Evolutionary conservation across 2,329 filamentous ascomycete species (phyloP), one percentile per base, ranked within the genome.

Genomic region (Purpureocillium lavendulum): DNA sequence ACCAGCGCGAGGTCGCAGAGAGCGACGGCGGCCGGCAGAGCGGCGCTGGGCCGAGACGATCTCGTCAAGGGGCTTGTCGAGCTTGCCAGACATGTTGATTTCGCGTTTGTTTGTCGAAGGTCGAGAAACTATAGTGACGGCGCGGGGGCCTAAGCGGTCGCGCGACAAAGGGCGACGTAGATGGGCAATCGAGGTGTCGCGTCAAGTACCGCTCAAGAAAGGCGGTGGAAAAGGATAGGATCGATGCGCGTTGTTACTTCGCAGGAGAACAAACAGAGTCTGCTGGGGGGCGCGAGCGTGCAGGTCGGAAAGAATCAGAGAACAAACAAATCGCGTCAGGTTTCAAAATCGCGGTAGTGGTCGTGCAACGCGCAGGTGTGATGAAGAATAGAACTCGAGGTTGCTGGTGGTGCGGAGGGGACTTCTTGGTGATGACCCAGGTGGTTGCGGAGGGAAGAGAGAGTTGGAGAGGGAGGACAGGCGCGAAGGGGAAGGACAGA

Each of bases 31-130:
- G 59, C 61, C 70, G 61, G 66, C 76, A 67, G 65, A 75, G 54
- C 69, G 68, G 54, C 73, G 77, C 63, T 77, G 80, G 59, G 80
- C 84, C 63, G 84, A 87, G 72, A 95, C 82, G 67, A 98, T 96
- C 70, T 96, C 88, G 65, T 97, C 92, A 53, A 98, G 86, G 71
- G 88, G 89, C 73, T 94, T 83, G 66, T 96, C 88, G 60, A 98
- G 84, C 72, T 96, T 96, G 71, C 80, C 83, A 73, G 87, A 87
- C 88, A 95, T 94, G 52, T 54, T 83, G 65, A 57, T 46, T 47
- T 44, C 15, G 42, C 49, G 14, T 40, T n/a, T 35, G 10, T 35
- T 28, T 71, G 56, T 85, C 85, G 8, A 52, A 36, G 49, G 38
- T 49, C 45, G 31, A 31, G 39, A 35, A 45, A 40, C n/a, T n/a